Base-by-base conservation (phyloP, 352 stramenopile genomes). In the Pythium brachiatum region DNA sequence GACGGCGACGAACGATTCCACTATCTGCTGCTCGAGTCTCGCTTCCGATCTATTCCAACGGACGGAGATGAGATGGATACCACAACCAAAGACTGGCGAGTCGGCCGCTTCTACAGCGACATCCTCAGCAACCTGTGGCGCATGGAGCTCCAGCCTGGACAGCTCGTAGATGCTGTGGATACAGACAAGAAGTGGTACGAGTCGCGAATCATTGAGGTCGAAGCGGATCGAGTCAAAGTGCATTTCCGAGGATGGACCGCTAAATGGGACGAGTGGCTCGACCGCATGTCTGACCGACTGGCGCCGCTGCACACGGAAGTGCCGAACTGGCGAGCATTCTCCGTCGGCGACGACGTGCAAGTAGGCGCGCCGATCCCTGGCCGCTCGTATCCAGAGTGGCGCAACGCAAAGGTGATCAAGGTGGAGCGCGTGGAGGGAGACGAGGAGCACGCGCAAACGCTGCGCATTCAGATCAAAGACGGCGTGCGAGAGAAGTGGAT, bases 261-360 rank as follows among this genome's bases (percentile, higher is more conserved):
- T 12, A 93, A 97, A 60, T 99, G 97, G 97, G 96, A 99, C 73
- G 95, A 99, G 72, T 99, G 95, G 94, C 74, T 99, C 25, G 65
- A 79, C 7, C 88, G 81, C 29, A 78, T 92, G 60, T 98, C 95
- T 12, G 61, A 82, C 15, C 81, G 95, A 8, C 71, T 99, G 29
- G 81, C 88, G 26, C 92, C 90, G 2, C 93, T 99, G 55, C 85
- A 98, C 54, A 97, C 95, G 3, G 71, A 76, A 23, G 79, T 92
- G 25, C 68, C 31, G 7, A 88, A 92, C 55, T 94, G 86, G 86
- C 78, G 86, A 18, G 69, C 73, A 15, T 91, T 94, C 46, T 56
- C 78, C 38, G 52, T 88, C 20, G 61, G 62, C 26, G 83, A 94
- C 43, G 54, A 65, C 23, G 60, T 90, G 7, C 68, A 90, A 47